Evolutionary conservation across 2,329 filamentous ascomycete genomes (phyloP).

Genomic region (Stagonosporopsis cucurbitacearum): DNA sequence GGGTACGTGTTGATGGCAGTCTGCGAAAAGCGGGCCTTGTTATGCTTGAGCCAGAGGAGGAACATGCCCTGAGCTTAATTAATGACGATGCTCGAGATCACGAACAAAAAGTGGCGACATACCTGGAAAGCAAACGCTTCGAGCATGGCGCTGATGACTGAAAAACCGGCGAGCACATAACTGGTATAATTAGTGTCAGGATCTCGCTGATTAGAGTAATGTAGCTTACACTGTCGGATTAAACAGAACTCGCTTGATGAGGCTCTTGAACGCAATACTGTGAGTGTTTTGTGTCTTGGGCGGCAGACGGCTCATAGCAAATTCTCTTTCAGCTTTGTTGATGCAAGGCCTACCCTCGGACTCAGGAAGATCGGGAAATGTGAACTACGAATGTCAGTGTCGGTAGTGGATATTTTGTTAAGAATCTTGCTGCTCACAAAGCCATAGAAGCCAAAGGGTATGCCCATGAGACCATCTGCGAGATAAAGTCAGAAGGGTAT

Average conservation of each 20-base stretch:
- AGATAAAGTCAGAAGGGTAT: background rate
- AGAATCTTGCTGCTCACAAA: constrained; percentile 17
- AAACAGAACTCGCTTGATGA: constrained; percentile 25
- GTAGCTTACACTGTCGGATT: constrained; percentile 21
- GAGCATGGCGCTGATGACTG: constrained; percentile 41
- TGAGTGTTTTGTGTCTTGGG: constrained; percentile 29
- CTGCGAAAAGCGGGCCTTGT: constrained; percentile 39
- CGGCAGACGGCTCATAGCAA: constrained; percentile 30
- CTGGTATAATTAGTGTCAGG: constrained; percentile 21
- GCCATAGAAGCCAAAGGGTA: constrained; percentile 31
- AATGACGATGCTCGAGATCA: background rate
- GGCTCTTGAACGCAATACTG: constrained; percentile 26
- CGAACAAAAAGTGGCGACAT: background rate
- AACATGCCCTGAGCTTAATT: constrained; percentile 21
- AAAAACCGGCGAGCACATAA: constrained; percentile 50
- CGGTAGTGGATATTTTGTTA: no score
- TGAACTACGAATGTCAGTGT: constrained; percentile 14
- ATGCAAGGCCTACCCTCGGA: constrained; percentile 20
- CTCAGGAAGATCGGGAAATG: constrained; percentile 34
- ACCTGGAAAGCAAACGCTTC: constrained; percentile 41
- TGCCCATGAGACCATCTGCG: constrained; percentile 31
- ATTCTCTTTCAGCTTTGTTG: constrained; percentile 23
- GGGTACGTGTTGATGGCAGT: constrained; percentile 64
- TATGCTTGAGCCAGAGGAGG: constrained; percentile 29
- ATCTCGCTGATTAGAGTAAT: no score